Evolutionary conservation across 192 early-diverging fungal genomes (phyloP), one percentile per base, ranked within the genome.

Genomic region (Obelidium mucronatum): DNA sequence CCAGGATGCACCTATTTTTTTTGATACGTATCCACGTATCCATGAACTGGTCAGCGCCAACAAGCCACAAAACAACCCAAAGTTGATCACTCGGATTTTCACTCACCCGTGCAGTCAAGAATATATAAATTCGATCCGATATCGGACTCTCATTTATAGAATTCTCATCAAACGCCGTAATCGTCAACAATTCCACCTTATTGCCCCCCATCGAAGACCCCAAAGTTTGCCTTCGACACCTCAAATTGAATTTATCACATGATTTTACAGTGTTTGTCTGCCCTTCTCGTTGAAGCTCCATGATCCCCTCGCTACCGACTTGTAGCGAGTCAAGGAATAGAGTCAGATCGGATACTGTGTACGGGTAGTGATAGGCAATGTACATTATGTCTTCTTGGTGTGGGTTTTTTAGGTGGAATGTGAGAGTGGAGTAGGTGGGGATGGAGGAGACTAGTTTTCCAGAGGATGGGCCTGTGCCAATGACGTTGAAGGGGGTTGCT

Each of bases 1-100:
- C 86, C 86, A n/a, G 86, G 86, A 81, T 88, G 86, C 8, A 87
- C 83, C 79, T 83, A n/a, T 52, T n/a, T n/a, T n/a, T n/a, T 56
- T 35, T 33, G 40, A n/a, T n/a, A 37, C 42, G n/a, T 28, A 35
- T 3, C 22, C 26, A n/a, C 4, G 2, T 3, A 39, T 17, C 15
- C 15, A n/a, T 52, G 15, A 52, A n/a, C 15, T 52, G 15, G 15
- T 52, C n/a, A 55, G 51, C 22, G 2, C 2, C n/a, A n/a, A n/a
- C n/a, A n/a, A n/a, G 19, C 8, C 37, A 28, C 17, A 42, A 48
- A 48, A 1, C 0, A 40, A 48, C 11, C 8, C 1, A 40, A n/a
- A 54, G 40, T 30, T 22, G 53, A 31, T 22, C 11, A 73, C n/a
- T 62, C 17, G 15, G 24, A 15, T 34, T 33, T 1, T 13, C 1